phyloP scores from a whole-genome alignment of 805 yeast genomes.

The Metschnikowia gruessii region DNA sequence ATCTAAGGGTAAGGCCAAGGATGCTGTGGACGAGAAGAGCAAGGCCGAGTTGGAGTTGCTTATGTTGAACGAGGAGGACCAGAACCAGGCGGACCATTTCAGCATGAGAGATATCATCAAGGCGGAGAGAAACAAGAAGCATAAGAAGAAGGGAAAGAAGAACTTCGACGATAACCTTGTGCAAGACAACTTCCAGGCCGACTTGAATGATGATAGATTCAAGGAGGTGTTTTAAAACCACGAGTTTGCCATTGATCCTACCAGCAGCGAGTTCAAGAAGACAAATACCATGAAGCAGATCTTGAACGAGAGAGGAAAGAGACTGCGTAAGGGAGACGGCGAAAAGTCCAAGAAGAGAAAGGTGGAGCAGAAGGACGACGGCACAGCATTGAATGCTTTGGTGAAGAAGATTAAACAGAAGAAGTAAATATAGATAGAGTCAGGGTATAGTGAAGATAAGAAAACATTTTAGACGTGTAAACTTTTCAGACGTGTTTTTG shows the following conservation, averaged over 20 bases:
- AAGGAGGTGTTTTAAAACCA: constrained; percentile 78
- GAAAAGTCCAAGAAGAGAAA: constrained; percentile 8
- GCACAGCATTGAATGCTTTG: constrained; percentile 25
- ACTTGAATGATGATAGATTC: constrained; percentile 82
- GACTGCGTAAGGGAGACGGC: constrained; percentile 25
- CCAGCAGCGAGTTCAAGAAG: constrained; percentile 83
- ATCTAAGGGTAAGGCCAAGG: constrained; percentile 11
- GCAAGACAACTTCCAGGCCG: constrained; percentile 58
- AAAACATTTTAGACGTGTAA: no score
- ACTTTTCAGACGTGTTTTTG: no score
- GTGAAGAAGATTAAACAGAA: constrained; percentile 52
- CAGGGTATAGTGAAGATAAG: no score
- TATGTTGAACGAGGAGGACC: constrained; percentile 57
- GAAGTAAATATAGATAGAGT: constrained; percentile 11
- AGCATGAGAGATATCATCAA: constrained; percentile 73
- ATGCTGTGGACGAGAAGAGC: constrained; percentile 21
- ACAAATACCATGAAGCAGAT: constrained; percentile 85
- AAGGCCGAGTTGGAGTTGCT: constrained; percentile 71
- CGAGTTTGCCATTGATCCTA: constrained; percentile 92
- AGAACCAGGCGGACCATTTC: constrained; percentile 58
- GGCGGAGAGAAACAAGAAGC: constrained; percentile 63
- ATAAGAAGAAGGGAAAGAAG: constrained; percentile 43
- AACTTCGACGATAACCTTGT: constrained; percentile 49
- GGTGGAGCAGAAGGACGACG: constrained; percentile 8
- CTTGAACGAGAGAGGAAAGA: constrained; percentile 68